These are phyloP conservation scores for Cladorrhinum sp. DNA, from an alignment of 2,329 filamentous ascomycete genomes.

Conservation along the genomic window DNA sequence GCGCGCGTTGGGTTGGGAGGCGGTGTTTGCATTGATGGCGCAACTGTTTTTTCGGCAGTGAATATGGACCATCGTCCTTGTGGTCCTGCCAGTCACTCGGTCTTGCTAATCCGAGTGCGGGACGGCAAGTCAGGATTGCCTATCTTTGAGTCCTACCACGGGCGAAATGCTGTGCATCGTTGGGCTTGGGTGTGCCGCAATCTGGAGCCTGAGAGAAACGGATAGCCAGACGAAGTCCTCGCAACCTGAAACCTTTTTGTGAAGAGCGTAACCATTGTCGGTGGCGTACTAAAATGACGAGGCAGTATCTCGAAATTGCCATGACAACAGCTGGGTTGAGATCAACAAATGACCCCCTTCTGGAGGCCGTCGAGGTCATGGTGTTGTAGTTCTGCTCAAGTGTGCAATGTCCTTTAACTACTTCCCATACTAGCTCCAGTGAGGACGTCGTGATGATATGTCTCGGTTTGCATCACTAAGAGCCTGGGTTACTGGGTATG, in stretches of 20 bases:
- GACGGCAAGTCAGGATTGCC: neutral
- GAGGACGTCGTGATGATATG: constrained; percentile 5
- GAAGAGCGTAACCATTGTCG: neutral
- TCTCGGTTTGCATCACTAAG: neutral
- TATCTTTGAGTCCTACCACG: neutral
- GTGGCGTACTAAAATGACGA: neutral
- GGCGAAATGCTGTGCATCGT: neutral
- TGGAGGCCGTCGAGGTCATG: constrained; percentile 1
- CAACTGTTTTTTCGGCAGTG: neutral
- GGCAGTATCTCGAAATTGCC: neutral
- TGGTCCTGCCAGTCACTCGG: neutral
- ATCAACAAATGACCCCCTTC: neutral
- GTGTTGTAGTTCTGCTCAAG: neutral
- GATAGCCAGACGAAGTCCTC: neutral
- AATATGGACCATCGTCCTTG: neutral
- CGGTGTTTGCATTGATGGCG: neutral
- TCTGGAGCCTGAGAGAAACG: neutral
- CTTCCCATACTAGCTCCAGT: neutral
- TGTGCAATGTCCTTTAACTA: neutral
- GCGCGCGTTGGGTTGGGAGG: neutral
- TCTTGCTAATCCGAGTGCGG: neutral
- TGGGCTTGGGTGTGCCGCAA: neutral
- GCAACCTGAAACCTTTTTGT: neutral
- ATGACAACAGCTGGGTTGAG: neutral
- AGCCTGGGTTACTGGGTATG: neutral